phyloP scores from a whole-genome alignment of 768 basidiomycete species.

The Crucibulum laeve region DNA sequence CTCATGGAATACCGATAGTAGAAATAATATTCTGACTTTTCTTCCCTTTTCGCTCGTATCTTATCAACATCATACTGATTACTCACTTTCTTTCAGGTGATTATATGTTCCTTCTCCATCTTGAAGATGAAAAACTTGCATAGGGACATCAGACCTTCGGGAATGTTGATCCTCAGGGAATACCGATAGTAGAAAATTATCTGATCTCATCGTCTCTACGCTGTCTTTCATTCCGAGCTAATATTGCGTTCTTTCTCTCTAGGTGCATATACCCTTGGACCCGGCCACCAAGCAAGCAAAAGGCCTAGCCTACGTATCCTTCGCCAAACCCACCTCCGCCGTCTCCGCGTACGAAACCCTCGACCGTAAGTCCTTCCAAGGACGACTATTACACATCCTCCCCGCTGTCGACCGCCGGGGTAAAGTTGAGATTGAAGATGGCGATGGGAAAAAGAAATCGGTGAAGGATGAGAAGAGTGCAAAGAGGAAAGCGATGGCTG shows the following conservation, averaged over 20 bases:
- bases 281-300: conserved; percentile 39
- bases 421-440: conserved; percentile 37
- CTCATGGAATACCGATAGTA: conserved; percentile 52
- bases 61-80: conserved; percentile 11
- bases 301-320: conserved; percentile 50
- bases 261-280: conserved; percentile 51
- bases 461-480: conserved; percentile 59
- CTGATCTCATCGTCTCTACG: conserved; percentile 20
- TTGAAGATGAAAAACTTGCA: conserved; percentile 39
- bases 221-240: conserved; percentile 1
- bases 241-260: conserved; percentile 9
- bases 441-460: conserved; percentile 38
- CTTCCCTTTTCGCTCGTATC: conserved; percentile 7
- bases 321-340: conserved; percentile 32
- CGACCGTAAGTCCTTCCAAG: conserved; percentile 86
- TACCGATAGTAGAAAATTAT: conserved; percentile 59
- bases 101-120: conserved; percentile 8
- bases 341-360: conserved; percentile 71
- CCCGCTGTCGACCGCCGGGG: conserved; percentile 71
- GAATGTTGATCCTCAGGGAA: conserved; percentile 57
- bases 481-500: conserved; percentile 63
- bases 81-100: conserved; percentile 31
- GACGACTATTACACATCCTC: conserved; percentile 85
- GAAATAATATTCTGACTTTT: conserved; percentile 43
- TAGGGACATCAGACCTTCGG: conserved; percentile 68